Conservation (phyloP, 1,139 yeast species). For the Yueomyces sp. region DNA sequence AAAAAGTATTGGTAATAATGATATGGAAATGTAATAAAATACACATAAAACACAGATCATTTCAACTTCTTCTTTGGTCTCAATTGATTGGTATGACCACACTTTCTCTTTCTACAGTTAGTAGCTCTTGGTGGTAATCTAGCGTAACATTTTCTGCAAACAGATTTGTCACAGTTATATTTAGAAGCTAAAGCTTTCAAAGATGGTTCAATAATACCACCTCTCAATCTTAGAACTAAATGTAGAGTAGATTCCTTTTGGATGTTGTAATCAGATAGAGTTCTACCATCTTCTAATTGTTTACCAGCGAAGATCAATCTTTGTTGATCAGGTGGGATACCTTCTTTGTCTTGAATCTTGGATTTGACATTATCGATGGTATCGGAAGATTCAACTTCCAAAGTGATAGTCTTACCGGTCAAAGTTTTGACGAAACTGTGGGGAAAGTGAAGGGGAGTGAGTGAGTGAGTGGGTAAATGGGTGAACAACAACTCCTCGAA, state of each 20-base stretch:
- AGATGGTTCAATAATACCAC: conserved; percentile 98
- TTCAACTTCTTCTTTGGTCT: conserved; percentile 99
- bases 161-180: conserved; percentile 98
- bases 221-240: conserved; percentile 81
- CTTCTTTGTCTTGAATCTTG: conserved; percentile 89
- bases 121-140: conserved; percentile 99
- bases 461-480: background rate
- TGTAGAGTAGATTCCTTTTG: conserved; percentile 86
- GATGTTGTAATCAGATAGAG: conserved; percentile 85
- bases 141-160: conserved; percentile 99
- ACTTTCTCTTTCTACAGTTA: conserved; percentile 99
- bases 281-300: conserved; percentile 88
- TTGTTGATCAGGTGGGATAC: conserved; percentile 90
- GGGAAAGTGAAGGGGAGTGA: background rate
- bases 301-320: conserved; percentile 87
- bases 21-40: background rate
- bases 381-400: conserved; percentile 89
- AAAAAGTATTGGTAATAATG: background rate
- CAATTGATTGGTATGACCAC: conserved; percentile 99
- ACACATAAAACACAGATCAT: conserved; percentile 38
- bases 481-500: too few relatives aligned
- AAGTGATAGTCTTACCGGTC: conserved; percentile 84
- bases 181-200: conserved; percentile 97
- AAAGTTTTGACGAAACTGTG: conserved; percentile 69
- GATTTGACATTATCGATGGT: conserved; percentile 89